Evolutionary conservation across 768 basidiomycete genomes (phyloP), one percentile per base, ranked within the genome.

Genomic region (Podaxis pistillaris): DNA sequence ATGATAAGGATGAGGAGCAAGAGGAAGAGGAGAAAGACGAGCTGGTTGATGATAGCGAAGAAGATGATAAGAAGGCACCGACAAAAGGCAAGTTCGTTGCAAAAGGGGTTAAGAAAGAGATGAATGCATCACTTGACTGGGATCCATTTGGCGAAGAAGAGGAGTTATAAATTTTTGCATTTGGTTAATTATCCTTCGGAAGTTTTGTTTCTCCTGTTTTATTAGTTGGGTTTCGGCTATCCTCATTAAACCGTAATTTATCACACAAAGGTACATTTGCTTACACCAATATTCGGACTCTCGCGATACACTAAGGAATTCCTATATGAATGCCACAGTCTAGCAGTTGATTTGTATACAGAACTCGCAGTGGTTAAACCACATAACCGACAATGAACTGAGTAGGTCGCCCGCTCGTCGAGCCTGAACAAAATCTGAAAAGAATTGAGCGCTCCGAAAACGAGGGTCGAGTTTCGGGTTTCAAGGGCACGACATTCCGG

Each of bases 131-230:
- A 36, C 72, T 72, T 38, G 63, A 67, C 17, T 70, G 69, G 68
- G 69, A 74, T 70, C 69, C 68, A 12, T 72, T 73, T 67, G 71
- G 69, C 5, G 73, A 74, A 54, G 75, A 76, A 58, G 50, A 64
- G 24, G 72, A 76, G 53, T 56, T 72, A 63, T 76, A 62, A 40
- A 40, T 56, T 17, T 13, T 24, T 26, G 22, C 24, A 37, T 38
- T 38, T 38, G 19, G 54, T 15, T 24, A 17, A 11, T 12, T 13
- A 6, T 22, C 24, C 15, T 38, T 53, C 33, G 13, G 33, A 33
- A 30, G n/a, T 5, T 44, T 24, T 50, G n/a, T 50, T 50, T 28
- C 24, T 24, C 17, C 7, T 46, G 17, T 22, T 19, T 46, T 17
- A 33, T 33, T 33, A 33, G 9, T 8, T 46, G n/a, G 44, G 44